Base-by-base conservation (phyloP, 129 eudicot genomes). In the Flaveria robusta region DNA sequence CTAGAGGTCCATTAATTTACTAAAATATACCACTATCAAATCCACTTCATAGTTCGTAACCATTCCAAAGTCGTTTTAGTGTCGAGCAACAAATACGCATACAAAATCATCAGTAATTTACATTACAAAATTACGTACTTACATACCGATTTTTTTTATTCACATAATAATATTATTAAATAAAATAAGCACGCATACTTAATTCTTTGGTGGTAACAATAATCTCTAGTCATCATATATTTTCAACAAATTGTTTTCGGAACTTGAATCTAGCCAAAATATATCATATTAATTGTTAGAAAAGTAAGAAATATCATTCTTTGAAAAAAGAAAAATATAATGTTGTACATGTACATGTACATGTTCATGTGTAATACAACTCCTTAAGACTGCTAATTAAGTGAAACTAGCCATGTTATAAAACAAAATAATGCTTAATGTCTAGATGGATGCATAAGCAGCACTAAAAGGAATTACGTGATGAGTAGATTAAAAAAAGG, bases 231-330 rank as follows among this genome's bases (percentile, higher is more conserved):
- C 50, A 7, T 9, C 20, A 18, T 7, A 65, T 1, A 62, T 7
- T 16, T 19, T n/a, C 14, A 42, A 43, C 55, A 43, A 8, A 2
- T 14, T 70, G 20, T 60, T 26, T 24, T 24, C 27, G 16, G 39
- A 24, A 26, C 75, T 49, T 8, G 2, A 49, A 52, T 71, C 76
- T 18, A 71, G 66, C 54, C 66, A 24, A 0, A 67, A 12, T 68
- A 22, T 45, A 68, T 45, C 56, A 45, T 45, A 20, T 39, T 19
- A 18, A 42, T 26, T 68, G 58, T 68, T 45, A 4, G 34, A 62
- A 27, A 59, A 22, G 37, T 22, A 59, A 9, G 52, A 47, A 47
- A 47, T 0, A 2, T 46, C 15, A 3, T 46, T 46, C 0, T 46
- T 46, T 46, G 11, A 2, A 9, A 9, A 46, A 9, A 46, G 0